Percentiles rank a stretch among this genome's conserved stretches.
Evolutionary conservation across 768 basidiomycete genomes (phyloP).

Genomic region (Gelatoporia subvermispora): DNA sequence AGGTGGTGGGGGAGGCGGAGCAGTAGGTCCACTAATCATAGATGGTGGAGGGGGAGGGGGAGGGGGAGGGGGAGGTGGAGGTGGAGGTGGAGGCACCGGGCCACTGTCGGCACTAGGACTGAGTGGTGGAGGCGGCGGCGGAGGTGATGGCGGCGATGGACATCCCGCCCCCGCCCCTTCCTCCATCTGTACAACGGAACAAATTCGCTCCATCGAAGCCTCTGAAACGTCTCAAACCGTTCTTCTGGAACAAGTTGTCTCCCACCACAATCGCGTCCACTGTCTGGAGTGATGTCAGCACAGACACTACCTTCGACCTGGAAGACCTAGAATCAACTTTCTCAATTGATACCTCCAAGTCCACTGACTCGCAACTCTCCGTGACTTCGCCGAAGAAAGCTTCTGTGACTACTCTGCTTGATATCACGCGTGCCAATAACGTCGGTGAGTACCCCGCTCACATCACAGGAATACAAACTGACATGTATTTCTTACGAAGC

Average conservation of each 20-base stretch:
- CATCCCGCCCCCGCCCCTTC: conserved; percentile 35
- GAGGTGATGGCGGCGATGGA: too few species aligned
- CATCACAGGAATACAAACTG: not conserved
- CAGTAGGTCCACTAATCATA: too few species aligned
- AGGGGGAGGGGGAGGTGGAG: too few species aligned
- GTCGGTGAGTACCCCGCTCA: conserved; percentile 46
- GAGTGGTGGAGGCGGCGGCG: too few species aligned
- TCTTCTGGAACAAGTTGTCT: conserved; percentile 88
- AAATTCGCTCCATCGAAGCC: conserved; percentile 29
- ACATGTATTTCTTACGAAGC: conserved; percentile 39
- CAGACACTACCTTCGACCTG: conserved; percentile 45
- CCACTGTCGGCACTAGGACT: conserved; percentile 16
- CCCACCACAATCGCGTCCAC: conserved; percentile 39
- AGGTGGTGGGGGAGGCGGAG: too few species aligned
- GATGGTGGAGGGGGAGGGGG: too few species aligned
- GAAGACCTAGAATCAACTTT: conserved; percentile 75
- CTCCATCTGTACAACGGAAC: conserved; percentile 34
- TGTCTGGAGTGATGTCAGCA: conserved; percentile 65
- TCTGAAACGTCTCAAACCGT: conserved; percentile 67
- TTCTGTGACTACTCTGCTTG: conserved; percentile 65
- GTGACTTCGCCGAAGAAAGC: conserved; percentile 45
- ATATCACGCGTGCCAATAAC: conserved; percentile 81
- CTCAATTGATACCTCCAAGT: conserved; percentile 44
- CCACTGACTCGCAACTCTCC: conserved; percentile 37
- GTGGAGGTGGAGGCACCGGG: too few species aligned